Evolutionary conservation across 2,329 filamentous ascomycete species (phyloP), one percentile per base, ranked within the genome.

Genomic region (Ophiostoma montium): DNA sequence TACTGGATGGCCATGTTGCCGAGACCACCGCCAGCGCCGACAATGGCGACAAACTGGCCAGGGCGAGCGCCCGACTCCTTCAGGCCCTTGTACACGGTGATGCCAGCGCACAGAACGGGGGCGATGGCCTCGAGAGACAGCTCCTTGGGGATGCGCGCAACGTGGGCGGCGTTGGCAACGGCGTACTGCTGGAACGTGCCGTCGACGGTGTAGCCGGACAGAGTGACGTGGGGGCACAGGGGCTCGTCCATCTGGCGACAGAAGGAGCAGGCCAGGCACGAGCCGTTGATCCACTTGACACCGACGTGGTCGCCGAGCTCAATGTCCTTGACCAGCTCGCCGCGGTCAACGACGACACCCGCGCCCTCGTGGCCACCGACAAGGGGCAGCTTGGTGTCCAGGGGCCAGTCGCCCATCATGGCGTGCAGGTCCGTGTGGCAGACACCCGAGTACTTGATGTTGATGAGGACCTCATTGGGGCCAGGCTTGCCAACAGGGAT

Each of bases 171-270:
- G 66, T 94, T 94, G 57, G 81, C 88, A 57, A 95, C 78, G 64
- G 77, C 79, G 70, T 94, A 95, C 71, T 95, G 81, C 71, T 95
- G 89, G 76, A 95, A 95, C 38, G 82, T 81, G 31, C 89, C 89
- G 63, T 95, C 86, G 62, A 95, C 87, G 5, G 86, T 94, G 75
- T 94, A 95, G 50, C 90, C 90, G 1, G 87, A 94, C 36, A 95
- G 76, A 33, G 75, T 69, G 23, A 85, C 78, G 52, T 84, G 70
- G 15, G 75, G 65, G 70, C 90, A 96, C 6, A 95, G 80, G 3
- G 86, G 82, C 69, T 95, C 89, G 58, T 94, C 84, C 44, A 77
- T 66, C 57, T 80, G 74, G 62, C 83, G 80, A 71, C 89, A 95
- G 75, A 86, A 94, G 58, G 79, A 74, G 70, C 89, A 96, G 55